A percentile compares a stretch with the other conserved stretches of the same genome.
phyloP scores from a whole-genome alignment of 192 early-diverging fungal genomes.

The Entrophospora sp. region DNA sequence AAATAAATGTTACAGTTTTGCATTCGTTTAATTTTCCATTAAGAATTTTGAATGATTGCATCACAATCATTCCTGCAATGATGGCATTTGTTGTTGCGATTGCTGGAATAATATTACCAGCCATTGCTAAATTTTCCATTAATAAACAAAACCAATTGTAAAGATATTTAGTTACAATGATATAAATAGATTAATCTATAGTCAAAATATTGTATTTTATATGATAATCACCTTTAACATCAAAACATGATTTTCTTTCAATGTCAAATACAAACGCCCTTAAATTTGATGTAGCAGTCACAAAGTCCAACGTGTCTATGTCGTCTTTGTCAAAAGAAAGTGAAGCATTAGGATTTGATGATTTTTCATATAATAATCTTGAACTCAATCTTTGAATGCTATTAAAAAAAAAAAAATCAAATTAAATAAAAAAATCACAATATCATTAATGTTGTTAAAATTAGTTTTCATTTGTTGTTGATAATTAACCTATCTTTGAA shows the following conservation, averaged over 20 bases:
- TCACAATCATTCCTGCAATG: constrained; percentile 87
- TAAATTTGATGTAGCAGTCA: constrained; percentile 85
- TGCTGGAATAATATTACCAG: constrained; percentile 97
- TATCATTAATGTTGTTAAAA: neutral
- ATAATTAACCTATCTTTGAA: constrained; percentile 62
- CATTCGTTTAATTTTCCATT: constrained; percentile 38
- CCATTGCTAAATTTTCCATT: constrained; percentile 79
- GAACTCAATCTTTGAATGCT: constrained; percentile 47
- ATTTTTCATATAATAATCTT: constrained; percentile 35
- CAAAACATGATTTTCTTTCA: constrained; percentile 68
- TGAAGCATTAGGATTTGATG: constrained; percentile 38
- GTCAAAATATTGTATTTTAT: too few relatives aligned
- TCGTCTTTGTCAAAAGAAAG: constrained; percentile 97
- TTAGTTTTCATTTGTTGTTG: neutral
- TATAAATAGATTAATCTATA: too few relatives aligned
- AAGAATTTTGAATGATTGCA: constrained; percentile 74
- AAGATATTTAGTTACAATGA: too few relatives aligned
- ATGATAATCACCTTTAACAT: constrained; percentile 72
- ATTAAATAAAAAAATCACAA: too few relatives aligned
- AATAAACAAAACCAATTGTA: neutral
- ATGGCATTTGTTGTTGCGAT: constrained; percentile 98
- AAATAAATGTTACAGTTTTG: constrained; percentile 39
- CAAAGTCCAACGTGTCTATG: constrained; percentile 81
- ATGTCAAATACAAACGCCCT: constrained; percentile 79
- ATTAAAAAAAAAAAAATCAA: neutral